Percentiles rank a stretch among this genome's conserved stretches.
These are phyloP conservation scores for Hypoxylon fragiforme DNA, from an alignment of 495 filamentous ascomycete species.

Conservation along the genomic window DNA sequence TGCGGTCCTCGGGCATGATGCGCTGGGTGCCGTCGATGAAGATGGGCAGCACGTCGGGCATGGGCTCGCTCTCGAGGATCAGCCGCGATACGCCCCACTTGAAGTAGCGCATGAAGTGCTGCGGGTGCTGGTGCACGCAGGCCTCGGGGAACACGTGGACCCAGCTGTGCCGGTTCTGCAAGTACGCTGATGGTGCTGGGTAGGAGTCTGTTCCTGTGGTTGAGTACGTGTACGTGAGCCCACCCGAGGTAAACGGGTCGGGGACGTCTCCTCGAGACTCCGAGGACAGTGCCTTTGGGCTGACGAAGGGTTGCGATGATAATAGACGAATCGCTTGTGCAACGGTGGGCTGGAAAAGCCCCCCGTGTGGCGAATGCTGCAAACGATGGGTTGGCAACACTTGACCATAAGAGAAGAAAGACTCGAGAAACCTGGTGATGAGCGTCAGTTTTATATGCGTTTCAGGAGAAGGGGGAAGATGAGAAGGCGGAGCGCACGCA, in stretches of 20 bases:
- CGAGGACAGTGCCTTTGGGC: not conserved
- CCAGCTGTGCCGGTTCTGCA: constrained; percentile 67
- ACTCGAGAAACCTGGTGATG: constrained; percentile 52
- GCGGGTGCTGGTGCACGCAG: constrained; percentile 83
- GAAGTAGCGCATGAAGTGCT: constrained; percentile 87
- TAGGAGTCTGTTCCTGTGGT: constrained; percentile 62
- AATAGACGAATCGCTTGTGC: constrained; percentile 82
- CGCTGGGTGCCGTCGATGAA: constrained; percentile 87
- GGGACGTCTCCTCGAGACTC: constrained; percentile 42
- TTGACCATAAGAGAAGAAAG: constrained; percentile 85
- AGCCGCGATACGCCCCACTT: constrained; percentile 92
- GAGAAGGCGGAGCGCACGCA: constrained; percentile 40
- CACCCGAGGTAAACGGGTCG: constrained; percentile 62
- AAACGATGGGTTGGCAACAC: constrained; percentile 84
- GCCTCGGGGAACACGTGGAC: constrained; percentile 96
- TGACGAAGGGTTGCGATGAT: constrained; percentile 55
- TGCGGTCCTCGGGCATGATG: constrained; percentile 79
- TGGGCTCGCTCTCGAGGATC: constrained; percentile 82
- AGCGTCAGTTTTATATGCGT: not conserved
- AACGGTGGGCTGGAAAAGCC: constrained; percentile 88
- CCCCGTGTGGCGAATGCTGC: constrained; percentile 71
- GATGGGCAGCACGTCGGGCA: constrained; percentile 86
- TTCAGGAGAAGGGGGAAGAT: too few relatives aligned
- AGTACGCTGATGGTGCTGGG: constrained; percentile 59
- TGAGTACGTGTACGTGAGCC: constrained; percentile 69